Percentiles rank a stretch among this genome's conserved stretches.
phyloP scores from a whole-genome alignment of 306 rosid species.

The Prunus padus region DNA sequence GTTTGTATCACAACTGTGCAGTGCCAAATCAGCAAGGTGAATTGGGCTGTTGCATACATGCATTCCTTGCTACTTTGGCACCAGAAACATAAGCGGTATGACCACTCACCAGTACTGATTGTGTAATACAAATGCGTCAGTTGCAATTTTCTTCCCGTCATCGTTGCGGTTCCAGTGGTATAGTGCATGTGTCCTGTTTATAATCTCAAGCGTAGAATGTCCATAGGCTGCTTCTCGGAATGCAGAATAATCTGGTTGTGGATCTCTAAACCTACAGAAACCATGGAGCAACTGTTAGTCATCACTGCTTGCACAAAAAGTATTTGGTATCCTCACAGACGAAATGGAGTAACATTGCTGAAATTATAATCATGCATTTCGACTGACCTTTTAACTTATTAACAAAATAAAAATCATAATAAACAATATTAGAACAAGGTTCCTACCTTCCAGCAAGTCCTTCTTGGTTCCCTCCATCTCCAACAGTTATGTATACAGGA shows the following conservation, averaged over 20 bases:
- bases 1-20: too few species aligned
- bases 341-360: not conserved
- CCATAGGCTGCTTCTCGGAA: slow-evolving; percentile 97
- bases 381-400: not conserved
- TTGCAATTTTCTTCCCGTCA: slow-evolving; percentile 73
- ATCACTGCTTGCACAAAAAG: not conserved
- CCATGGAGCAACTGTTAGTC: slow-evolving; percentile 16
- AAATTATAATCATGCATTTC: not conserved
- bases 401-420: not conserved
- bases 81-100: slow-evolving; percentile 10
- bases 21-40: not conserved
- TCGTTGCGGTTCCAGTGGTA: slow-evolving; percentile 99
- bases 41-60: too few species aligned
- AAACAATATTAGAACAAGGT: not conserved
- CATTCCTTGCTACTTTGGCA: too few species aligned
- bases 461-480: slow-evolving; percentile 99
- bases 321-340: not conserved
- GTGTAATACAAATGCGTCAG: slow-evolving; percentile 63
- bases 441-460: slow-evolving; percentile 89
- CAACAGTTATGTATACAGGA: slow-evolving; percentile 91
- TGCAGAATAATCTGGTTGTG: slow-evolving; percentile 94
- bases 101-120: slow-evolving; percentile 84
- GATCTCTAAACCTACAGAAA: slow-evolving; percentile 63
- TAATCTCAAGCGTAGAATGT: slow-evolving; percentile 83
- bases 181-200: slow-evolving; percentile 80